Evolutionary conservation across 371 early-diverging fungal genomes (phyloP).

Genomic region (Syncephalastrum sp.): DNA sequence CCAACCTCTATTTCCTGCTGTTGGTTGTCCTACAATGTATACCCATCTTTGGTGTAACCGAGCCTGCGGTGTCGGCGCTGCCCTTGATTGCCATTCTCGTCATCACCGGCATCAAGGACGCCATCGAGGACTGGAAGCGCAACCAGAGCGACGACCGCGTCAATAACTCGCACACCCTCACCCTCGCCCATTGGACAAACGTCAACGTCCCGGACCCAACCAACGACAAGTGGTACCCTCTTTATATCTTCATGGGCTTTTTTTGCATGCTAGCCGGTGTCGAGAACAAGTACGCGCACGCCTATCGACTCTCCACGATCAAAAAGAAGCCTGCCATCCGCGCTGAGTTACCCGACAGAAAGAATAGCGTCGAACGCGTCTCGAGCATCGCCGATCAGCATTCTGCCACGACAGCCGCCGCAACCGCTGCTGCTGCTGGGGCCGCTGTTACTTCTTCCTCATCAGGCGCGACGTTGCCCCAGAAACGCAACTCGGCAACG

Average conservation of each 20-base stretch:
- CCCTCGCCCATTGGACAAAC: constrained; percentile 57
- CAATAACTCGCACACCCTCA: constrained; percentile 64
- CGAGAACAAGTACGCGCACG: constrained; percentile 28
- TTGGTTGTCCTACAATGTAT: constrained; percentile 75
- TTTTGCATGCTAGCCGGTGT: constrained; percentile 25
- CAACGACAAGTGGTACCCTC: constrained; percentile 38
- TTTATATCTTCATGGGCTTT: constrained; percentile 31
- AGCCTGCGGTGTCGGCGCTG: constrained; percentile 78
- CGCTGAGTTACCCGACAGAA: constrained; percentile 1
- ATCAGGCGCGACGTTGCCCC: background rate
- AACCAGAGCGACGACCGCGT: constrained; percentile 68
- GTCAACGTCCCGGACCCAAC: constrained; percentile 39
- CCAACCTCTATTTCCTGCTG: constrained; percentile 94
- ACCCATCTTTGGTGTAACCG: constrained; percentile 74
- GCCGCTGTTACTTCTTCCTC: background rate
- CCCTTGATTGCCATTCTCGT: constrained; percentile 80
- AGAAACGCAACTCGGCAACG: constrained; percentile 1
- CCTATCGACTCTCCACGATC: constrained; percentile 25
- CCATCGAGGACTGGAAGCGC: constrained; percentile 80
- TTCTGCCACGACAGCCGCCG: too few relatives aligned
- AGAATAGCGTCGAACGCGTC: background rate
- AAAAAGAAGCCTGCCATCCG: constrained; percentile 24
- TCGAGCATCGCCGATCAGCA: too few relatives aligned
- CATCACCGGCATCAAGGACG: constrained; percentile 88
- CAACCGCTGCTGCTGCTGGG: background rate